Percentiles rank a stretch among this genome's conserved stretches.
phyloP scores from a whole-genome alignment of 1,139 yeast species.

The Pichia sp. region DNA sequence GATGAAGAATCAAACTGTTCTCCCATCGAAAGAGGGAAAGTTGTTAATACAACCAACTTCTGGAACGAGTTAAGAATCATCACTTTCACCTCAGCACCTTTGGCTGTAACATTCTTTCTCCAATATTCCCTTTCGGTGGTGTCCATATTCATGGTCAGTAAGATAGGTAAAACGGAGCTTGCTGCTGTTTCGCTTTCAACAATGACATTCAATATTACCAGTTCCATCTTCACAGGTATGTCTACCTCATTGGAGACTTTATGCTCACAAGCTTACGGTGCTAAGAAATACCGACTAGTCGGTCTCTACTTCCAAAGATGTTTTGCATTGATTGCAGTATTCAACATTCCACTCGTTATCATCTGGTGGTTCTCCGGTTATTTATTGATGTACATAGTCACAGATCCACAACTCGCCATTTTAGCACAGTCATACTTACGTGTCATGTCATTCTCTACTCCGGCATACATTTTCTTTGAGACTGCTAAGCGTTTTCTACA shows the following conservation, averaged over 20 bases:
- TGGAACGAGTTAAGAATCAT: no score
- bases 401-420: constrained; percentile 51
- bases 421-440: constrained; percentile 62
- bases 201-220: constrained; percentile 80
- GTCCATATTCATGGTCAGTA: constrained; percentile 66
- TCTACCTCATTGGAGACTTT: constrained; percentile 83
- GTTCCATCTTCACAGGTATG: constrained; percentile 81
- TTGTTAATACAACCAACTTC: no score
- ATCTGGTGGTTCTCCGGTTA: constrained; percentile 62
- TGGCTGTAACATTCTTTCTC: constrained; percentile 58
- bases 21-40: no score
- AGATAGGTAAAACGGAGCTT: constrained; percentile 60
- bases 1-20: no score
- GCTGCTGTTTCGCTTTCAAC: constrained; percentile 83
- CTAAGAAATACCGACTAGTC: constrained; percentile 53
- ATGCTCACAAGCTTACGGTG: constrained; percentile 80
- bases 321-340: constrained; percentile 44
- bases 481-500: constrained; percentile 76
- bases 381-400: constrained; percentile 45
- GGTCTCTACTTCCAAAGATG: constrained; percentile 64
- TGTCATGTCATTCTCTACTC: constrained; percentile 56
- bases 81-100: no score
- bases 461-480: constrained; percentile 80
- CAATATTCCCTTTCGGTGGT: constrained; percentile 70
- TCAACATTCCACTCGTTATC: constrained; percentile 55